Evolutionary conservation across 2,329 filamentous ascomycete genomes (phyloP).

Genomic region (Apiospora koreana): DNA sequence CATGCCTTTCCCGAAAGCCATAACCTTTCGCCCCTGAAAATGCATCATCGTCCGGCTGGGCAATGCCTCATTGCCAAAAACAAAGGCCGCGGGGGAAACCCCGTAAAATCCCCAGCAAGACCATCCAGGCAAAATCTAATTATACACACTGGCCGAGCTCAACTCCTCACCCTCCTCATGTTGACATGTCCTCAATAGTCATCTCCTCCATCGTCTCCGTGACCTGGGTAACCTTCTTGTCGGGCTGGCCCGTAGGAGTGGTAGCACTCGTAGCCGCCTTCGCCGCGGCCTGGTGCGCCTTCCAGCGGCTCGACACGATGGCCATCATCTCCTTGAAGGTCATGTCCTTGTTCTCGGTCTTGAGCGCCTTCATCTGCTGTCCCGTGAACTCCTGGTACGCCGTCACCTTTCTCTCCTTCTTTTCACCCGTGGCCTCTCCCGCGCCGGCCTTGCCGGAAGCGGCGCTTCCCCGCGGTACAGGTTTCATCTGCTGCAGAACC

Average conservation of each 20-base stretch:
- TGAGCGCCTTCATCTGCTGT: constrained; percentile 24
- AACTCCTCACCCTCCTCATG: background rate
- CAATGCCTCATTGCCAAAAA: background rate
- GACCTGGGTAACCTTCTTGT: background rate
- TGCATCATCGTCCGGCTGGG: background rate
- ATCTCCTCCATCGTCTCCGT: constrained; percentile 8
- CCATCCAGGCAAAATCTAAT: background rate
- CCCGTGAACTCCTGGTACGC: constrained; percentile 55
- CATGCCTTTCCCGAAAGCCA: background rate
- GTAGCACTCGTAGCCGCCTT: constrained; percentile 48
- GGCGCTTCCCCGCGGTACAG: constrained; percentile 59
- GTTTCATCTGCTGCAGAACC: constrained; percentile 74
- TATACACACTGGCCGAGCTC: background rate
- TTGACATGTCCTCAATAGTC: background rate
- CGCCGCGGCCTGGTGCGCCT: constrained; percentile 64
- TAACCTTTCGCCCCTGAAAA: background rate
- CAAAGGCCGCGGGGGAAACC: background rate
- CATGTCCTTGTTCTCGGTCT: constrained; percentile 26
- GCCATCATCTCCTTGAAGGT: constrained; percentile 68
- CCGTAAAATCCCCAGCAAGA: background rate
- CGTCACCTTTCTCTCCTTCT: constrained; percentile 28
- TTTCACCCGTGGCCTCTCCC: background rate
- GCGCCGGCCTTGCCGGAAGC: constrained; percentile 8
- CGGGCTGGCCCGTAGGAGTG: background rate
- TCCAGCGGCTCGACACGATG: constrained; percentile 56